Evolutionary conservation across 1,139 yeast genomes (phyloP).

Genomic region (Pneumocystis jirovecii): DNA sequence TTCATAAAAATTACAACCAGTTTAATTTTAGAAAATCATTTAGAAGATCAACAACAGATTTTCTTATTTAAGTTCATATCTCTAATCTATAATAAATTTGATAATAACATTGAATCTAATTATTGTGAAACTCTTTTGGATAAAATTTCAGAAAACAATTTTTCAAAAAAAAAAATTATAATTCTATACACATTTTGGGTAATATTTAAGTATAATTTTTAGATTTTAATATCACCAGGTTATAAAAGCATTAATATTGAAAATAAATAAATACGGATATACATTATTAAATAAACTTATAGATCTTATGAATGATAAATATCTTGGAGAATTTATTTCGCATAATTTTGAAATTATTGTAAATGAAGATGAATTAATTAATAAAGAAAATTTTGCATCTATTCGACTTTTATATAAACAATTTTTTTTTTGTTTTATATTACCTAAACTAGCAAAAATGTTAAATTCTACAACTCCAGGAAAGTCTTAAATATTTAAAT

Average conservation of each 20-base stretch:
- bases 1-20: not conserved
- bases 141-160: not conserved
- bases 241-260: conserved; percentile 52
- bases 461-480: conserved; percentile 14
- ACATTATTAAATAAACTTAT: conserved; percentile 28
- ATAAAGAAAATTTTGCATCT: conserved; percentile 42
- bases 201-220: not conserved
- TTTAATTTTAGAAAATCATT: not conserved
- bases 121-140: not conserved
- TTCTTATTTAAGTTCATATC: not conserved
- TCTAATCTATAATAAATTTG: not conserved
- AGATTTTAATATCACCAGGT: conserved; percentile 37
- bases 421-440: conserved; percentile 42
- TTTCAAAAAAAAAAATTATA: not conserved
- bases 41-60: not conserved
- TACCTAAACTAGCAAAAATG: conserved; percentile 23
- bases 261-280: conserved; percentile 38
- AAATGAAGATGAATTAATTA: conserved; percentile 47
- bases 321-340: conserved; percentile 29
- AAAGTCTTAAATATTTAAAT: conserved; percentile 8
- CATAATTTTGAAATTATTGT: conserved; percentile 49
- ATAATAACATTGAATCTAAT: not conserved
- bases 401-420: conserved; percentile 64
- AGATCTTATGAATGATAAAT: conserved; percentile 24
- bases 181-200: not conserved